phyloP scores from a whole-genome alignment of 345 rosid species.

The Salix viminalis region DNA sequence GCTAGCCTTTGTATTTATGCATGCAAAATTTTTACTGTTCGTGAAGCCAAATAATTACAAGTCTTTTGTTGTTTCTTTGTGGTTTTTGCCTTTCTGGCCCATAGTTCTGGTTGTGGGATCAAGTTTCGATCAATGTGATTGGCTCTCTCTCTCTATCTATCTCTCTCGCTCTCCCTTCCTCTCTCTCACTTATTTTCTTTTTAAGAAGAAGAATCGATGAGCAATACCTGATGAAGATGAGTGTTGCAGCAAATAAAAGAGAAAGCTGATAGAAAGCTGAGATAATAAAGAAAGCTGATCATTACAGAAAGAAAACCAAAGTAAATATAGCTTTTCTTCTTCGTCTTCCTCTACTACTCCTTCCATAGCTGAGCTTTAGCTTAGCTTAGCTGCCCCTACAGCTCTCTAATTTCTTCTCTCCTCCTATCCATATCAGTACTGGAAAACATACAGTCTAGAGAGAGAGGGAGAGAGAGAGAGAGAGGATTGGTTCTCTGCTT shows the following conservation, averaged over 20 bases:
- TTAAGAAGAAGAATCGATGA: conserved; percentile 21
- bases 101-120: conserved; percentile 37
- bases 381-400: neutral
- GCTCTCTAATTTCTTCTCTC: neutral
- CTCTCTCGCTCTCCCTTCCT: conserved; percentile 3
- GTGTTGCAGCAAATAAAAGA: conserved; percentile 23
- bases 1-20: conserved; percentile 14
- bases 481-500: neutral
- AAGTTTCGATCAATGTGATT: conserved; percentile 31
- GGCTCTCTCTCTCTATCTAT: conserved; percentile 22
- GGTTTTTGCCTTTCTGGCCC: conserved; percentile 31
- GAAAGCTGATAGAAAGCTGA: conserved; percentile 20
- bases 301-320: conserved; percentile 22
- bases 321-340: conserved; percentile 4
- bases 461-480: neutral
- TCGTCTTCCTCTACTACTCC: neutral
- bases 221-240: conserved; percentile 36
- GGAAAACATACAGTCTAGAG: too few relatives aligned
- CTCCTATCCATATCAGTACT: neutral
- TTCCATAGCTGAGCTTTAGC: neutral
- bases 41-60: conserved; percentile 28
- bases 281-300: conserved; percentile 22
- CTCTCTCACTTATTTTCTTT: conserved; percentile 14
- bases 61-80: conserved; percentile 35
- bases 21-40: conserved; percentile 25